Conservation (phyloP, 495 filamentous ascomycete genomes). For the Penicillium flavigenum region DNA sequence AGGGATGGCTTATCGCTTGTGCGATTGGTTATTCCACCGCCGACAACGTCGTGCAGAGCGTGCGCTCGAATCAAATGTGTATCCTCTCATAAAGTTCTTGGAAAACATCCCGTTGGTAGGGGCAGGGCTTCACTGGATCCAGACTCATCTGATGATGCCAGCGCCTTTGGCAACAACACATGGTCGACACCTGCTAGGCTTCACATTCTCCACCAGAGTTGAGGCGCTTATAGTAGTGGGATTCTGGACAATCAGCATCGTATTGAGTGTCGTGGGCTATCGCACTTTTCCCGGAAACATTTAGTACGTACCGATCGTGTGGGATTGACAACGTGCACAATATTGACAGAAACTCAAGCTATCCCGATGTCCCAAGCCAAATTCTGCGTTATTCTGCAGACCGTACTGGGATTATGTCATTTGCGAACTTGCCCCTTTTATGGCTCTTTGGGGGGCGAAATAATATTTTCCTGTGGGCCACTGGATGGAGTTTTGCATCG, state of each 20-base stretch:
- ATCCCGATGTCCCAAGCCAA: conserved; percentile 34
- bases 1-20: conserved; percentile 30
- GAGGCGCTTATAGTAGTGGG: conserved; percentile 39
- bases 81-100: neutral
- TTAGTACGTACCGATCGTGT: conserved; percentile 32
- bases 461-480: conserved; percentile 56
- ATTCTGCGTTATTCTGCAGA: conserved; percentile 49
- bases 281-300: conserved; percentile 37
- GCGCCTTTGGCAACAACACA: conserved; percentile 27
- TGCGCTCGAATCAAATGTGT: conserved; percentile 12
- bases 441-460: conserved; percentile 56
- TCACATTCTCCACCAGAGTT: conserved; percentile 41
- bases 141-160: conserved; percentile 38
- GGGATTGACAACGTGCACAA: neutral
- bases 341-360: conserved; percentile 29
- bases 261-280: conserved; percentile 40
- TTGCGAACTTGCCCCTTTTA: conserved; percentile 52
- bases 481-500: conserved; percentile 54
- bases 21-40: conserved; percentile 4
- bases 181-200: conserved; percentile 33
- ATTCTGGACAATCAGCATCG: conserved; percentile 43
- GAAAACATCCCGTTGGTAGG: conserved; percentile 1
- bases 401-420: conserved; percentile 50
- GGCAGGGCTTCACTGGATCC: conserved; percentile 25
- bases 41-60: conserved; percentile 6